Evolutionary conservation across 345 rosid species (phyloP).

Genomic region (Salix suchowensis): DNA sequence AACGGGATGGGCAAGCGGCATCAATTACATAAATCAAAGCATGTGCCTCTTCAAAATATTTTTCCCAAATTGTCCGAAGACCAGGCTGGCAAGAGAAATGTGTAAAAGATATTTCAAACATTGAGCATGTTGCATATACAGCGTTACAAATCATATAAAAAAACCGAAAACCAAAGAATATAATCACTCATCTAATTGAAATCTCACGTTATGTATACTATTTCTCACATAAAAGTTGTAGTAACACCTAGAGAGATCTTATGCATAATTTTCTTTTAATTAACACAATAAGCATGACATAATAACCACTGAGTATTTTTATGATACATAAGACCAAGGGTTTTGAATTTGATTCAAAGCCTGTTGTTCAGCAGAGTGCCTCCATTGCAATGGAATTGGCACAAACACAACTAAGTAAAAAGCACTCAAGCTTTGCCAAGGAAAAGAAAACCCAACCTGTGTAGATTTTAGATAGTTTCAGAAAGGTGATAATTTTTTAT

Average conservation of each 20-base stretch:
- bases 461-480: neutral
- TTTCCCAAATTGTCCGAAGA: slow-evolving; percentile 97
- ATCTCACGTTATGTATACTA: neutral
- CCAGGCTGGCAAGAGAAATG: slow-evolving; percentile 58
- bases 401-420: neutral
- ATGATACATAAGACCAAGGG: neutral
- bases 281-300: neutral
- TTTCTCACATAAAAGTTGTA: neutral
- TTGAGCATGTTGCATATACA: too few species aligned
- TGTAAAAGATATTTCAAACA: neutral
- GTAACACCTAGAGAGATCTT: neutral
- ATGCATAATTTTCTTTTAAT: neutral
- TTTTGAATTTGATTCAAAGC: neutral
- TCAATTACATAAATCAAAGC: slow-evolving; percentile 86
- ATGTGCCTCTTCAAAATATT: slow-evolving; percentile 98
- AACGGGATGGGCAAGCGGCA: slow-evolving; percentile 87
- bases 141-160: too few species aligned
- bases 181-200: neutral
- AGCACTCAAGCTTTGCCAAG: neutral
- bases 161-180: neutral
- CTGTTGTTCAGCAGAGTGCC: neutral
- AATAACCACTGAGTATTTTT: neutral
- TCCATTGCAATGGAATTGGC: neutral
- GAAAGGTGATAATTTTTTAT: neutral
- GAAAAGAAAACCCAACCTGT: neutral